Evolutionary conservation across 768 basidiomycete species (phyloP).

Genomic region (Collybia nuda): DNA sequence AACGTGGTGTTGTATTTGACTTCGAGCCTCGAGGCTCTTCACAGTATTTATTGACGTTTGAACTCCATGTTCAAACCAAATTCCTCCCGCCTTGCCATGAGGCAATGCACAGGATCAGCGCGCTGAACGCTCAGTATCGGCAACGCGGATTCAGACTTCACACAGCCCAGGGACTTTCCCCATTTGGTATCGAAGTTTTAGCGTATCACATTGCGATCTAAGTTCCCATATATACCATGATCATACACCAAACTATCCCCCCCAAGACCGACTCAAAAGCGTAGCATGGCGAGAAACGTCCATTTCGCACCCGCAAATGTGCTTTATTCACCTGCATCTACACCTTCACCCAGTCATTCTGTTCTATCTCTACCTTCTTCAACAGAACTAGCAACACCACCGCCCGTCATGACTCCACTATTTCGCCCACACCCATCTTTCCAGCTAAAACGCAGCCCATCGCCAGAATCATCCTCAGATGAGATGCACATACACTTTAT

Average conservation of each 20-base stretch:
- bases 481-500: constrained; percentile 41
- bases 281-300: constrained; percentile 36
- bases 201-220: no score
- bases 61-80: constrained; percentile 3
- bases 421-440: constrained; percentile 26
- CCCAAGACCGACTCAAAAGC: constrained; percentile 10
- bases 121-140: no score
- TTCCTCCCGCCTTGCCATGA: background rate
- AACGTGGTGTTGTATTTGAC: no score
- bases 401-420: constrained; percentile 25
- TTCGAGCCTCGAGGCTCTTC: no score
- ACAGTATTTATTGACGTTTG: constrained; percentile 1
- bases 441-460: constrained; percentile 16
- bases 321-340: constrained; percentile 32
- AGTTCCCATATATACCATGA: background rate
- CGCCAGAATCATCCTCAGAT: constrained; percentile 20
- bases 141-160: no score
- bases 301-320: constrained; percentile 38
- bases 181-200: no score
- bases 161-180: no score
- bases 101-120: background rate
- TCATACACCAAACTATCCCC: background rate
- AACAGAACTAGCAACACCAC: constrained; percentile 36
- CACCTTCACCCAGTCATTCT: constrained; percentile 38
- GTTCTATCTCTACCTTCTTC: constrained; percentile 35